These are phyloP conservation scores for Puccinia novopanici DNA, from an alignment of 1,284 basidiomycete genomes.

Conservation along the genomic window DNA sequence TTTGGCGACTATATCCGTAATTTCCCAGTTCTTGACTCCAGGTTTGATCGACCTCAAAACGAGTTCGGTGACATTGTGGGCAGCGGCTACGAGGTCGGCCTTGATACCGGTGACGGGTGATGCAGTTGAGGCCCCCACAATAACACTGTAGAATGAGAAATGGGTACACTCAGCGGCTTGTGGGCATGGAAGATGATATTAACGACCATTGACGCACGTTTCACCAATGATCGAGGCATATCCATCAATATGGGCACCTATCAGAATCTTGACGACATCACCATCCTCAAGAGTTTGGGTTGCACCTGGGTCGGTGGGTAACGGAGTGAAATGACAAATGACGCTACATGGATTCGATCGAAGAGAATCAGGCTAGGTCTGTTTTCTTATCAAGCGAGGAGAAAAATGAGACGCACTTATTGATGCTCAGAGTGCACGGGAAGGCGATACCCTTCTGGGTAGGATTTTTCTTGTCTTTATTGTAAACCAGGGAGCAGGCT, in stretches of 20 bases:
- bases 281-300: conserved; percentile 78
- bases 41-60: conserved; percentile 64
- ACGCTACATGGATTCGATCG: conserved; percentile 62
- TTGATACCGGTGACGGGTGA: conserved; percentile 78
- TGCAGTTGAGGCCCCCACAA: conserved; percentile 73
- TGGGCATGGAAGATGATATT: not conserved
- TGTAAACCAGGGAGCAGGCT: conserved; percentile 43
- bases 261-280: conserved; percentile 92
- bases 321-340: conserved; percentile 65
- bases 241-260: conserved; percentile 94
- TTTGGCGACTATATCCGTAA: conserved; percentile 82
- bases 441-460: conserved; percentile 50
- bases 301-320: conserved; percentile 67
- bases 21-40: conserved; percentile 87
- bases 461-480: conserved; percentile 50
- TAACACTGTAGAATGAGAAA: conserved; percentile 61
- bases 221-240: conserved; percentile 86
- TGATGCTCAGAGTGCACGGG: conserved; percentile 48
- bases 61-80: conserved; percentile 85
- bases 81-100: conserved; percentile 89
- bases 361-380: not conserved
- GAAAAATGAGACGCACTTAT: conserved; percentile 40
- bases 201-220: conserved; percentile 63
- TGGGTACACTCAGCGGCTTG: not conserved
- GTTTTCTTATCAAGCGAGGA: not conserved